Base-by-base conservation (phyloP, 2,329 filamentous ascomycete genomes). In the Cladophialophora immunda region DNA sequence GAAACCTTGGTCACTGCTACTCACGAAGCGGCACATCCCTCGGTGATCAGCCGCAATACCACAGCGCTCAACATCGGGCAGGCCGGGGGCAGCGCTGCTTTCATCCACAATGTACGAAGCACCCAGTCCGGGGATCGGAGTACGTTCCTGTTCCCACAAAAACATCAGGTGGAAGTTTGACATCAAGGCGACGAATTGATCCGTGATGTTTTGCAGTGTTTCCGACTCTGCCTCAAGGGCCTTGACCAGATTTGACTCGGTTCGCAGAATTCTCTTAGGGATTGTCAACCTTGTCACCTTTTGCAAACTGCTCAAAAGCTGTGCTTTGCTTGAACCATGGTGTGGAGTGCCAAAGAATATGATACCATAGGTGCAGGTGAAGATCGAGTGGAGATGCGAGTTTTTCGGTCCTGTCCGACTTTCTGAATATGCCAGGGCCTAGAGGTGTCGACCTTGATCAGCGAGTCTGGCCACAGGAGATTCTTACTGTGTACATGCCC, bases 181-280 rank as follows among this genome's bases (percentile, higher is more conserved):
- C 75, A 80, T 79, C 61, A 79, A 52, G 3, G 79, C 76, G 7
- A 71, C 73, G 64, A 80, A 81, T 53, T 77, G 71, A 65, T 78
- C 77, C 4, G 75, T 79, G 68, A 81, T 78, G 56, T 79, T 77
- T 68, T 79, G 76, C 15, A 81, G 70, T 27, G 74, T 75, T 60
- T 81, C 78, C 6, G 78, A 81, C 22, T 77, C 81, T 64, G 81
- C 80, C 65, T 84, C 79, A n/a, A 89, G 76, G 1, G 84, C 86
- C 72, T 81, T 82, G 7, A 87, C 79, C 38, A 90, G 76, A 0
- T 84, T 83, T 9, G 85, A 70, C 36, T 77, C 72, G 32, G 73
- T 71, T 22, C 74, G 62, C 2, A 73, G 25, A 13, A 75, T 66
- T 22, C 61, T 65, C 34, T 70, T 76, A 34, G 78, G 76, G 13